phyloP scores from a whole-genome alignment of 2,329 filamentous ascomycete genomes.

The Rhytidhysteron rufulum region DNA sequence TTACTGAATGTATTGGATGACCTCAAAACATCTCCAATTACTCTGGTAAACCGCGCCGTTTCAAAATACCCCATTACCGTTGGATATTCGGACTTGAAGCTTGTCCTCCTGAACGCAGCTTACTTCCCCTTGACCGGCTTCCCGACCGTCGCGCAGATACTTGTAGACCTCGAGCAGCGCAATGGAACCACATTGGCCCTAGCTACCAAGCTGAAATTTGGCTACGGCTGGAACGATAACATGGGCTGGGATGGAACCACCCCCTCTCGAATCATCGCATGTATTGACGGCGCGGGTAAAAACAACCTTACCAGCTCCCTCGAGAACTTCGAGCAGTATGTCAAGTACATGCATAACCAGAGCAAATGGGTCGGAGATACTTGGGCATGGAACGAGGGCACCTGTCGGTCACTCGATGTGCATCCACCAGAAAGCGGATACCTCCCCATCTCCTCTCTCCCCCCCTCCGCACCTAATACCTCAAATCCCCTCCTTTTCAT shows the following conservation, averaged over 20 bases:
- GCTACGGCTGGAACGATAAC: not conserved
- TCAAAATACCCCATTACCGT: not conserved
- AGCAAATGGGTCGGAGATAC: slow-evolving; percentile 1
- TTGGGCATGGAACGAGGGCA: not conserved
- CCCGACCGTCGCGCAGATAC: not conserved
- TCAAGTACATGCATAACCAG: not conserved
- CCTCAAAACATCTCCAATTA: slow-evolving; percentile 3
- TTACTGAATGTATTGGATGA: not conserved
- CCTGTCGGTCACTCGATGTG: slow-evolving; percentile 1
- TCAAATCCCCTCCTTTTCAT: slow-evolving; percentile 48
- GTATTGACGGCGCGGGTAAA: not conserved
- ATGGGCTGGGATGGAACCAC: not conserved
- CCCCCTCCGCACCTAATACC: not conserved
- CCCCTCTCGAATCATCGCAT: not conserved
- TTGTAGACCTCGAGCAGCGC: slow-evolving; percentile 1
- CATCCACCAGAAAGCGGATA: slow-evolving; percentile 2
- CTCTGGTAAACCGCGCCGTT: slow-evolving; percentile 1
- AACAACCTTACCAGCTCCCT: slow-evolving; percentile 5
- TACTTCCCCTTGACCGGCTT: not conserved
- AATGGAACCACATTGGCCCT: not conserved
- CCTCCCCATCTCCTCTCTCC: not conserved
- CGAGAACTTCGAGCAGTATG: slow-evolving; percentile 1
- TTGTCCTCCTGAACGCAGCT: slow-evolving; percentile 1
- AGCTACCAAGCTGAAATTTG: not conserved
- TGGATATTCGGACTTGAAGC: not conserved